Percentiles rank a stretch among this genome's conserved stretches.
Evolutionary conservation across 2,329 filamentous ascomycete species (phyloP).

Genomic region (Huntiella bhutanensis): DNA sequence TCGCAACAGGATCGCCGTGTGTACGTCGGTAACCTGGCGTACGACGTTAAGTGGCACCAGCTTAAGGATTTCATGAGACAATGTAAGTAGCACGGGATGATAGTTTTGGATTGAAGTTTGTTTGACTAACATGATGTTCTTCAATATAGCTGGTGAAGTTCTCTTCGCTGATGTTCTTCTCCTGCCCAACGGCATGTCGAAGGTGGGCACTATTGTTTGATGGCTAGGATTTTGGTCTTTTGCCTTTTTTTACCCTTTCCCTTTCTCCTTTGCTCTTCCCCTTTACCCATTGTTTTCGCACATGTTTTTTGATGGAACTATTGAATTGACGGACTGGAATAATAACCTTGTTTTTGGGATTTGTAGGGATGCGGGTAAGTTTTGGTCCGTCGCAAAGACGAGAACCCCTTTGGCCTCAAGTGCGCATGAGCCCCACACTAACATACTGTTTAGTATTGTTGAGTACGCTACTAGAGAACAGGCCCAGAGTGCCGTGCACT

Average conservation of each 20-base stretch:
- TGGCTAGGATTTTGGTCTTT: slow-evolving; percentile 24
- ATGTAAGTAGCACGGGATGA: slow-evolving; percentile 41
- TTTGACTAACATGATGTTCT: not conserved
- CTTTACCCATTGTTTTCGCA: slow-evolving; percentile 27
- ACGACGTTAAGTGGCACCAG: slow-evolving; percentile 99
- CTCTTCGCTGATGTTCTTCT: slow-evolving; percentile 98
- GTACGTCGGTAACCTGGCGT: slow-evolving; percentile 97
- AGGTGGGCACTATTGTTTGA: slow-evolving; percentile 87
- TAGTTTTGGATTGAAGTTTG: not conserved
- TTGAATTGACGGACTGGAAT: slow-evolving; percentile 97
- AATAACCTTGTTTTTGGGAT: slow-evolving; percentile 48
- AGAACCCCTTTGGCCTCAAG: not conserved
- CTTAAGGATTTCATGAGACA: slow-evolving; percentile 99
- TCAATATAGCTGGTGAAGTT: slow-evolving; percentile 73
- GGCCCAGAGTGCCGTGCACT: slow-evolving; percentile 91
- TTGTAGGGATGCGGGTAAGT: slow-evolving; percentile 99
- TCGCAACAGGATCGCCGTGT: slow-evolving; percentile 98
- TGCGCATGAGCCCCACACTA: not conserved
- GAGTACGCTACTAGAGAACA: slow-evolving; percentile 99
- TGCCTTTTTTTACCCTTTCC: slow-evolving; percentile 42
- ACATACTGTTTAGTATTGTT: slow-evolving; percentile 57
- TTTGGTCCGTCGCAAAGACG: not conserved
- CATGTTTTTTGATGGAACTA: slow-evolving; percentile 59
- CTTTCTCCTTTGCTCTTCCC: slow-evolving; percentile 43
- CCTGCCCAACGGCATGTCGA: slow-evolving; percentile 99